Evolutionary conservation across 140 eudicot species (phyloP).

Genomic region (Ambrosia hybrid): DNA sequence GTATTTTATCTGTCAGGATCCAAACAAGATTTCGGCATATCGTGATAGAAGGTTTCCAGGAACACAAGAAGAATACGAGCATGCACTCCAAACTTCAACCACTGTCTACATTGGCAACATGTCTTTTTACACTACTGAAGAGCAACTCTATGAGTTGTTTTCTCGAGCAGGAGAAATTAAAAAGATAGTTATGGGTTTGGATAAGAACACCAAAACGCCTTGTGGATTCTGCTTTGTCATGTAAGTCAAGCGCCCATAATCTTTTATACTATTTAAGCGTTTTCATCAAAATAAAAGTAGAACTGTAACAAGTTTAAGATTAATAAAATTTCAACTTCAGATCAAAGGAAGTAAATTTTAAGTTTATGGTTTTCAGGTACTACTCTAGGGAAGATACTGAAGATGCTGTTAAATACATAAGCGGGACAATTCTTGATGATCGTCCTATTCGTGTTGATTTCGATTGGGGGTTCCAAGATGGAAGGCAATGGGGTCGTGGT

Average conservation of each 20-base stretch:
- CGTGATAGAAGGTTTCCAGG: constrained; percentile 96
- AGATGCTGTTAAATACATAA: constrained; percentile 88
- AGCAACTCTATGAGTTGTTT: constrained; percentile 89
- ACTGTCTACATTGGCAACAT: constrained; percentile 88
- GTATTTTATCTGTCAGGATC: constrained; percentile 54
- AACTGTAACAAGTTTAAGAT: neutral
- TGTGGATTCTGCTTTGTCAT: constrained; percentile 92
- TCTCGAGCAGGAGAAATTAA: constrained; percentile 92
- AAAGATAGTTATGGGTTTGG: constrained; percentile 95
- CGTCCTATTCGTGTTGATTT: constrained; percentile 97
- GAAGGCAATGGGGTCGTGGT: constrained; percentile 99
- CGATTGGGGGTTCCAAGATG: constrained; percentile 99
- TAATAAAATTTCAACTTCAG: neutral
- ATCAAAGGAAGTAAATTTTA: neutral
- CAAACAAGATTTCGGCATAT: constrained; percentile 75
- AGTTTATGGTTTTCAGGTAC: constrained; percentile 50
- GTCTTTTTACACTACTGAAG: constrained; percentile 98
- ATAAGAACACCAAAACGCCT: constrained; percentile 89
- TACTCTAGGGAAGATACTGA: constrained; percentile 95
- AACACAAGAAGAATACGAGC: constrained; percentile 85
- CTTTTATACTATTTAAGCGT: neutral
- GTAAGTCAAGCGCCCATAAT: constrained; percentile 37
- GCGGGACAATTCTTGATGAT: constrained; percentile 97
- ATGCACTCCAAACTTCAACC: constrained; percentile 70
- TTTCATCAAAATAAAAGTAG: neutral